Evolutionary conservation across 768 basidiomycete species (phyloP), one percentile per base, ranked within the genome.

Genomic region (Rhodotorula taiwanensis): DNA sequence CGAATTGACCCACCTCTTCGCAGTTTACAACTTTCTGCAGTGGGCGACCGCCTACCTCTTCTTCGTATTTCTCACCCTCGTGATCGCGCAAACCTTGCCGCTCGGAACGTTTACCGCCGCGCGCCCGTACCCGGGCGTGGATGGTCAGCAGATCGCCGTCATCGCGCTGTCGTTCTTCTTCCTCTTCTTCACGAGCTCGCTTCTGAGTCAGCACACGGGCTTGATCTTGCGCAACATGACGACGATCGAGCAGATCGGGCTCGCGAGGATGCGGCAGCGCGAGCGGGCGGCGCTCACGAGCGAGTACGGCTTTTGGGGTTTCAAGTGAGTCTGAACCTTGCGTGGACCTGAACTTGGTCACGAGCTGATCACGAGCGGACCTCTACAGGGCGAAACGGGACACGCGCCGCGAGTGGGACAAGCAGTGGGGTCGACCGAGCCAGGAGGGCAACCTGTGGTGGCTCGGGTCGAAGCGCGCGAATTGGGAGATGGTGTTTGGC

Each of bases 21-120:
- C 61, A 70, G 69, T 68, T 51, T 62, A 65, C 60, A 64, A 67
- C 55, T 71, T 68, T 43, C 70, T 71, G 36, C 64, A 65, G 51
- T 55, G 31, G n/a, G 59, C 66, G n/a, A 39, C 52, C 33, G 7
- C 51, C 34, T 71, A 64, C 63, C 49, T 36, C 42, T 30, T 62
- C 25, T 71, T 62, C 58, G 33, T 66, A 41, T 62, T 66, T 55
- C 47, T 71, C 48, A 34, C 66, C n/a, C 60, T 67, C 58, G 20
- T 68, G 15, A 52, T 71, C 48, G 58, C 66, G 15, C 55, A 59
- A 48, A 67, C 64, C 7, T 64, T 58, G 30, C 70, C 70, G 0
- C 59, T 66, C 53, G 55, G 52, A 23, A 34, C 55, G 10, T 55
- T 51, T 52, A 4, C 27, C 15, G 11, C 62, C 13, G 14, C 33